phyloP scores from a whole-genome alignment of 768 basidiomycete genomes.

The Lactifluus echinatus region DNA sequence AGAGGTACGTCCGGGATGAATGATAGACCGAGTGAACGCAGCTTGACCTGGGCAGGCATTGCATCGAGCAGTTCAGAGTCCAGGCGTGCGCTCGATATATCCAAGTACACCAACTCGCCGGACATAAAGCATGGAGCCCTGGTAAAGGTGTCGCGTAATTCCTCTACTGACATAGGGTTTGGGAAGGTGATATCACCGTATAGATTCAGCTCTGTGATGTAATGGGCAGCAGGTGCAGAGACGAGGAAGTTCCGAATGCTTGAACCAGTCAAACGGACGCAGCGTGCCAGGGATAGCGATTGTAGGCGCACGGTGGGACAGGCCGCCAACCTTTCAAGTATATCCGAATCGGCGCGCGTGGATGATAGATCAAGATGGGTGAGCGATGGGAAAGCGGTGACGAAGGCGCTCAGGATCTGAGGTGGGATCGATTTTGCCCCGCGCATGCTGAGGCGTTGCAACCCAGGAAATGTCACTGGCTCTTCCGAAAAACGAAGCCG shows the following conservation, averaged over 20 bases:
- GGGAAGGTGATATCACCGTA: constrained; percentile 84
- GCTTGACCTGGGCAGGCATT: constrained; percentile 55
- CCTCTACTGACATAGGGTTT: constrained; percentile 56
- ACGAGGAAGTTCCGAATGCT: constrained; percentile 69
- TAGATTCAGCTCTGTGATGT: constrained; percentile 71
- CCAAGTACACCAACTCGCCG: constrained; percentile 76
- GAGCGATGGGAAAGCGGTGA: constrained; percentile 75
- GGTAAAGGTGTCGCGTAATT: constrained; percentile 59
- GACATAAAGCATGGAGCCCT: constrained; percentile 71
- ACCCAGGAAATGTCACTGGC: constrained; percentile 52
- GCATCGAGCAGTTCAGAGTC: constrained; percentile 38
- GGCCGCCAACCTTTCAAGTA: constrained; percentile 57
- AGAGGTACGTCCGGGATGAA: constrained; percentile 70
- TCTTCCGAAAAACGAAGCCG: constrained; percentile 39
- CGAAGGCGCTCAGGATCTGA: constrained; percentile 58
- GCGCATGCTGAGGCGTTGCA: constrained; percentile 72
- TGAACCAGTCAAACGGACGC: constrained; percentile 72
- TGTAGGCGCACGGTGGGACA: constrained; percentile 60
- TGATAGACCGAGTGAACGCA: constrained; percentile 87
- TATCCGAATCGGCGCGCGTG: constrained; percentile 71
- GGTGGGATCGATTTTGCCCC: constrained; percentile 74
- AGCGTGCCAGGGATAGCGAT: constrained; percentile 79
- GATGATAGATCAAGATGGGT: constrained; percentile 50
- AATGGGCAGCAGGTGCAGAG: constrained; percentile 50
- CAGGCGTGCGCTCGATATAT: constrained; percentile 78